Evolutionary conservation across 331 rosid species (phyloP), one percentile per base, ranked within the genome.

Genomic region (Spiraea crenata): DNA sequence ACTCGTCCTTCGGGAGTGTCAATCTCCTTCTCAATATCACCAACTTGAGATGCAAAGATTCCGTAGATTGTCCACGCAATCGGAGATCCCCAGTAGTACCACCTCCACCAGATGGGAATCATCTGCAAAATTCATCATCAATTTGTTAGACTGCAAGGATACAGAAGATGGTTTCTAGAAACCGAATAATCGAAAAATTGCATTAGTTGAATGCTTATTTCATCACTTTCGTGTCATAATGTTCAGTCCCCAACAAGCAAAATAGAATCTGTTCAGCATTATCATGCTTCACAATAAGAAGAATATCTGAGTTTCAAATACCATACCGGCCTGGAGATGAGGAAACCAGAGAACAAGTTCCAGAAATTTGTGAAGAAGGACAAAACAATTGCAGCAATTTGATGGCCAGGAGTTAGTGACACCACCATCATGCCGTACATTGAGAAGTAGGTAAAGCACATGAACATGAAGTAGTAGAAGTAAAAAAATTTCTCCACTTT

Each of bases 271-370:
- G 37, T 5, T 48, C 40, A 11, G 48, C 42, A 19, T 46, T 25
- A 19, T 34, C 12, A 60, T 6, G 47, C 45, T 39, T 7, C 37
- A 14, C 11, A 25, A 63, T 25, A 56, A 57, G 39, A 64, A 5
- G 47, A 38, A n/a, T 39, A 54, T 31, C 25, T 37, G 6, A 19
- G 41, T 58, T 39, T 31, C 8, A 19, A 48, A 10, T 61, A 5
- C 25, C 82, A 1, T 74, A 85, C 85, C 77, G 83, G 78, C 58
- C 87, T 55, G 6, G 87, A 77, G 57, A 85, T 51, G 52, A 82
- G 61, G 69, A 85, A 82, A 34, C 89, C 89, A 40, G 85, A 77
- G 82, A 85, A 85, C 73, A 85, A 71, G 81, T 85, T 85, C 89
- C 89, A 85, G 51, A 82, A 82, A 51, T 15, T 82, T 4, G 70